Evolutionary conservation across 441 rosid species (phyloP).

Genomic region (Populus trichocarpa): DNA sequence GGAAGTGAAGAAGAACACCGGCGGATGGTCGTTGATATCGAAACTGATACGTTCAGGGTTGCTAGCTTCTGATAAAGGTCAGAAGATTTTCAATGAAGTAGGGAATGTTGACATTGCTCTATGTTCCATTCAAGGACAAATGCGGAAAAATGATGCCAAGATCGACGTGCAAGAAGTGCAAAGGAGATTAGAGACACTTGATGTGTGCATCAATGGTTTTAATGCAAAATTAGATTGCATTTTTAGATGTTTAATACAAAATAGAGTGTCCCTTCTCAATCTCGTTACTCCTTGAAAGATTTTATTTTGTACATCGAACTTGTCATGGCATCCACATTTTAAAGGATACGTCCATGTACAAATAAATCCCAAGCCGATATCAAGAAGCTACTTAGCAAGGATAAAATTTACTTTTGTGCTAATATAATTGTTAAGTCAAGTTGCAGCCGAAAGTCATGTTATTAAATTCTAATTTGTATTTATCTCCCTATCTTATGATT

Average conservation of each 20-base stretch:
- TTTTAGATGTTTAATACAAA: conserved; percentile 49
- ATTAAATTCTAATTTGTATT: no score
- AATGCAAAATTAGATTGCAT: conserved; percentile 41
- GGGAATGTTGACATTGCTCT: conserved; percentile 48
- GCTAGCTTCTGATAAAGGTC: conserved; percentile 21
- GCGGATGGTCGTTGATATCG: conserved; percentile 50
- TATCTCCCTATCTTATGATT: no score
- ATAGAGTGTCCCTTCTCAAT: conserved; percentile 59
- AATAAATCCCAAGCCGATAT: not conserved
- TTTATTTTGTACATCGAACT: conserved; percentile 11
- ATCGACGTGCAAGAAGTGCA: conserved; percentile 29
- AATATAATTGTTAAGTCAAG: no score
- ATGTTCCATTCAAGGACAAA: conserved; percentile 24
- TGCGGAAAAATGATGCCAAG: conserved; percentile 14
- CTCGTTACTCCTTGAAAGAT: conserved; percentile 30
- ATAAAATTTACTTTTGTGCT: not conserved
- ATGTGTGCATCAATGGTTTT: conserved; percentile 28
- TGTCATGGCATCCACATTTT: conserved; percentile 19
- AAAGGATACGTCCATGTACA: not conserved
- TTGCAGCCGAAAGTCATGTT: no score
- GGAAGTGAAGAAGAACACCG: conserved; percentile 11
- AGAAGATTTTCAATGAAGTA: conserved; percentile 43
- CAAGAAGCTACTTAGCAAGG: not conserved
- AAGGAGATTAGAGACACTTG: conserved; percentile 41
- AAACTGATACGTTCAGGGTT: conserved; percentile 38